A percentile compares a stretch with the other conserved stretches of the same genome.
Evolutionary conservation across 2,329 filamentous ascomycete genomes (phyloP).

Genomic region (Penicillium sumatraense): DNA sequence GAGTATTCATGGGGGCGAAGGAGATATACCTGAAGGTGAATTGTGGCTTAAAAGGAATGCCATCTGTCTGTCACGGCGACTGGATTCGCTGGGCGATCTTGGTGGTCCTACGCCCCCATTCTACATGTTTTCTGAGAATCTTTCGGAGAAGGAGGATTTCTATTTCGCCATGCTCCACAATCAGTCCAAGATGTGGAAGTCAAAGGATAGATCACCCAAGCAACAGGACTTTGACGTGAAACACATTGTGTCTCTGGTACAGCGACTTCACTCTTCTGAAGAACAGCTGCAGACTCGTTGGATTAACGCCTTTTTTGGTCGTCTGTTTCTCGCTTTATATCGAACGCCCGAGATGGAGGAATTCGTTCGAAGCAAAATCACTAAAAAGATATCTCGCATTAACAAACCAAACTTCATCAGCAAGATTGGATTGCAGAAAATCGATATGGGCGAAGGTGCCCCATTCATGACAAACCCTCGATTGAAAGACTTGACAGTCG

Average conservation of each 20-base stretch:
- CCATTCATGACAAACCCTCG: slow-evolving; percentile 88
- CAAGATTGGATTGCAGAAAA: slow-evolving; percentile 77
- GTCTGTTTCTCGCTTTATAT: slow-evolving; percentile 86
- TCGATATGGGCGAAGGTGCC: slow-evolving; percentile 84
- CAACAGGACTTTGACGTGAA: slow-evolving; percentile 80
- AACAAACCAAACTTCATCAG: slow-evolving; percentile 91
- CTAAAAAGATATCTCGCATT: slow-evolving; percentile 93
- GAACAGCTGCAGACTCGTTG: slow-evolving; percentile 89
- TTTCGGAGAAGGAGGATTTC: slow-evolving; percentile 97
- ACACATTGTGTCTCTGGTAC: slow-evolving; percentile 86
- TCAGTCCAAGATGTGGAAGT: slow-evolving; percentile 70
- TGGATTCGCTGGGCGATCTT: slow-evolving; percentile 56
- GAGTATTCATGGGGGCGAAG: slow-evolving; percentile 80
- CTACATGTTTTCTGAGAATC: slow-evolving; percentile 92
- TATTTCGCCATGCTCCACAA: slow-evolving; percentile 90
- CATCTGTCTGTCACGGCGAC: slow-evolving; percentile 74
- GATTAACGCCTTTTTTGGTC: slow-evolving; percentile 88
- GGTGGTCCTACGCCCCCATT: slow-evolving; percentile 76
- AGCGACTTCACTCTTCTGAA: slow-evolving; percentile 87
- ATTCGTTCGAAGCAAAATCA: slow-evolving; percentile 81
- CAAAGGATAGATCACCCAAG: slow-evolving; percentile 63
- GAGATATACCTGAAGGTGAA: slow-evolving; percentile 83
- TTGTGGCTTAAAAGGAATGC: slow-evolving; percentile 95
- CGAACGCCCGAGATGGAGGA: slow-evolving; percentile 81
- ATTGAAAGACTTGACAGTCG: slow-evolving; percentile 85